Evolutionary conservation across 148 eudicot genomes (phyloP), one percentile per base, ranked within the genome.

Genomic region (Vaccinium macrocarpon): DNA sequence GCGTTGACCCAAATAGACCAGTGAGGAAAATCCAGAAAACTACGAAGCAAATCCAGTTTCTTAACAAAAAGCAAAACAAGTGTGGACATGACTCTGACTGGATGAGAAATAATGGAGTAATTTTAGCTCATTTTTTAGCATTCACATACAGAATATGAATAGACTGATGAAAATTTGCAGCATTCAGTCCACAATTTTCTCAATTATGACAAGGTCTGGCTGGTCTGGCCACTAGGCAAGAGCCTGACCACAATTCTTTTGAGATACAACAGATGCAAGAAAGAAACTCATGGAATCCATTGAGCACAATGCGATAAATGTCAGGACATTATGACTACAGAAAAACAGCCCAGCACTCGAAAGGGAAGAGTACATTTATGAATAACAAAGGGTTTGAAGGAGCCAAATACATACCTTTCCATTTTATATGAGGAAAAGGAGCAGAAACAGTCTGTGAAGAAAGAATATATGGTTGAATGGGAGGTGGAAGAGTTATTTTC

Each of bases 351-450:
- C 23, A 25, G 62, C 2, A 57, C 3, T 66, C 50, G 1, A 5
- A 68, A 72, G 49, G 21, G 62, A 61, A 61, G 71, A 79, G 57
- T 25, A 11, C 16, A 55, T 38, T 7, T 50, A 72, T 12, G 25
- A 25, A 70, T 16, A 52, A 70, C 15, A 68, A 52, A 51, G 27
- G 32, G 50, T 32, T 55, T n/a, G 52, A 35, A 57, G 68, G 14
- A 83, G 68, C 46, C 29, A 53, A 18, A 71, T 77, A 23, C 10
- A 79, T 87, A 89, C 91, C 91, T 89, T 62, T 51, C 89, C 89
- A 80, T 86, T 66, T 84, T 80, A 90, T 76, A 79, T 84, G 88
- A 79, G 85, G 46, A 46, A 64, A 51, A 74, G 84, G 16, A 55
- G 72, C 73, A 70, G 81, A 51, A 27, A 66, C 78, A 75, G 53